Evolutionary conservation across 2,329 filamentous ascomycete species (phyloP).

Genomic region (Lecanosticta acicola): DNA sequence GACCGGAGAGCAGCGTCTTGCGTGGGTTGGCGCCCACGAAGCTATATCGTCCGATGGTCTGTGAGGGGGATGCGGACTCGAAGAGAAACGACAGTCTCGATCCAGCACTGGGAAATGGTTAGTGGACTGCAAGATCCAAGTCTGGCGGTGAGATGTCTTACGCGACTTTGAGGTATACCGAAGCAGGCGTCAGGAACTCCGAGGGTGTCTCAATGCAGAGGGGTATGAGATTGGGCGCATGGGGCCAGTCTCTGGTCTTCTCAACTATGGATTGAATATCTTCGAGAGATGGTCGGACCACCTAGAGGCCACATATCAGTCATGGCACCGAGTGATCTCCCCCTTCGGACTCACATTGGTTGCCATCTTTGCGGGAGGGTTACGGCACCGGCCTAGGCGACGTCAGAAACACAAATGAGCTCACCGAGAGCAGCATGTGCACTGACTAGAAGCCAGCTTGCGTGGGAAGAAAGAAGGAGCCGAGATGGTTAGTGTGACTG

Average conservation of each 20-base stretch:
- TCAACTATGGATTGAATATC: slow-evolving; percentile 53
- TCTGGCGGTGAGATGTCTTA: slow-evolving; percentile 50
- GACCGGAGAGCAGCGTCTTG: slow-evolving; percentile 81
- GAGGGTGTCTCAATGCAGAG: slow-evolving; percentile 80
- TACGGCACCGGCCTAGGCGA: slow-evolving; percentile 30
- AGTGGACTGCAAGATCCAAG: neutral
- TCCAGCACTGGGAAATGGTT: slow-evolving; percentile 41
- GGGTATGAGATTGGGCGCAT: slow-evolving; percentile 71
- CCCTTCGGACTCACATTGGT: slow-evolving; percentile 14
- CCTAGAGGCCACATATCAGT: slow-evolving; percentile 31
- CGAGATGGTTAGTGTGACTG: neutral
- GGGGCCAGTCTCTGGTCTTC: slow-evolving; percentile 46
- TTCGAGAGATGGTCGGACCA: slow-evolving; percentile 57
- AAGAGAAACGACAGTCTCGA: slow-evolving; percentile 88
- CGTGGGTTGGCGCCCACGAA: slow-evolving; percentile 78
- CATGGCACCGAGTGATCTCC: neutral
- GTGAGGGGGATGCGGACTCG: slow-evolving; percentile 85
- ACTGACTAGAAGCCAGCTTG: neutral
- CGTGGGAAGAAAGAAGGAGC: neutral
- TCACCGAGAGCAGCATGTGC: slow-evolving; percentile 12
- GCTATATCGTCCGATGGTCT: slow-evolving; percentile 90
- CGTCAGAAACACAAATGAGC: slow-evolving; percentile 29
- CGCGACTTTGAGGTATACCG: slow-evolving; percentile 89
- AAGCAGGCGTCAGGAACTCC: slow-evolving; percentile 89
- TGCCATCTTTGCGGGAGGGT: slow-evolving; percentile 3